Conservation (phyloP, 129 eudicot genomes). For the Artemisia argyi region DNA sequence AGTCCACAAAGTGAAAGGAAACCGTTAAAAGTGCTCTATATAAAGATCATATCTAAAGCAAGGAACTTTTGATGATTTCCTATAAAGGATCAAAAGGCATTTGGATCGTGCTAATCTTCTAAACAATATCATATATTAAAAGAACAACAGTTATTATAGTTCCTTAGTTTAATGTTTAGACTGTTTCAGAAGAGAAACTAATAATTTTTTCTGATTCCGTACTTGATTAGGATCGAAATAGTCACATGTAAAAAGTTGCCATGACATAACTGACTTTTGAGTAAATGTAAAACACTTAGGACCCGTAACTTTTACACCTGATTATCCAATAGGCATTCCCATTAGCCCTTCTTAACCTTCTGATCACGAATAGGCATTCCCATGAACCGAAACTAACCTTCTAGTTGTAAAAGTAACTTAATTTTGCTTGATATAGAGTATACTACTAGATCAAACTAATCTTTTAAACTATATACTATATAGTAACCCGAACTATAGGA, state of each 20-base stretch:
- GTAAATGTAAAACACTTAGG: too few relatives aligned
- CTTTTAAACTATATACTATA: neutral
- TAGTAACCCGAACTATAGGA: neutral
- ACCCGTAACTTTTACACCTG: too few relatives aligned
- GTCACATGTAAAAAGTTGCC: too few relatives aligned
- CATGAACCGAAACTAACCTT: too few relatives aligned
- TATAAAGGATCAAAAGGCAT: neutral
- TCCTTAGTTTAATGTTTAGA: neutral
- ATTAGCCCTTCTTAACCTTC: too few relatives aligned
- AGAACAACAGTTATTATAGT: neutral
- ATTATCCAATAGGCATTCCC: too few relatives aligned
- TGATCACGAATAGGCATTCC: too few relatives aligned
- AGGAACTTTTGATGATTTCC: neutral
- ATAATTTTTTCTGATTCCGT: too few relatives aligned
- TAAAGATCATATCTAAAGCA: neutral
- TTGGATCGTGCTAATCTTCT: neutral
- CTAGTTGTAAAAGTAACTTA: neutral
- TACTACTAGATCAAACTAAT: constrained; percentile 1
- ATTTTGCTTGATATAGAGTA: neutral
- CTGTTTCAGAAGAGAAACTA: too few relatives aligned
- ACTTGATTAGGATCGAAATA: too few relatives aligned
- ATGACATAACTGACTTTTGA: too few relatives aligned
- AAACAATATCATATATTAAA: neutral
- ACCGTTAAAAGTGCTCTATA: neutral
- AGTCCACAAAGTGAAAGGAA: neutral